phyloP scores from a whole-genome alignment of 768 basidiomycete species.

The Naganishia randhawae region DNA sequence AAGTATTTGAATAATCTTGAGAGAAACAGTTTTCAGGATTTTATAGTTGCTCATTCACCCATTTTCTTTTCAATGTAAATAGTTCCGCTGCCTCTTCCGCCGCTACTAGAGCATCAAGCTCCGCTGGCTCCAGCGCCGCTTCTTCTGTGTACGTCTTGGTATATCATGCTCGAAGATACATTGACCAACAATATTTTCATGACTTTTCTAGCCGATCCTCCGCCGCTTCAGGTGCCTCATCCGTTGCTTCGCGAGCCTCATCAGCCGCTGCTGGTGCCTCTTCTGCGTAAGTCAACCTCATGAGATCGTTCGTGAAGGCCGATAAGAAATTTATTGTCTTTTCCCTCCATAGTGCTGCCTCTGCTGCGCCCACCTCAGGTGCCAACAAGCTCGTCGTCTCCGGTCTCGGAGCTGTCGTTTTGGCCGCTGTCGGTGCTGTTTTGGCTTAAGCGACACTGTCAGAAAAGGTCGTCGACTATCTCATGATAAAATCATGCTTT shows the following conservation, averaged over 20 bases:
- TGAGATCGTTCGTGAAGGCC: neutral
- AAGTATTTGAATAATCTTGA: neutral
- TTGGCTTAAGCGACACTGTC: conserved; percentile 15
- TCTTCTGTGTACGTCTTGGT: conserved; percentile 13
- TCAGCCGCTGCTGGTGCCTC: conserved; percentile 18
- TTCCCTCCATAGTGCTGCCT: neutral
- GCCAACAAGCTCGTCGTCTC: conserved; percentile 28
- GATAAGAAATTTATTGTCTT: neutral
- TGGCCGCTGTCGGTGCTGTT: conserved; percentile 25
- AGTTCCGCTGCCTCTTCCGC: neutral
- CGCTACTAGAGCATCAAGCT: neutral
- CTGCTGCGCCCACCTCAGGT: conserved; percentile 15
- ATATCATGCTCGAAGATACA: neutral
- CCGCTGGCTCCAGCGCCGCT: conserved; percentile 28
- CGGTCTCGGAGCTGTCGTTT: conserved; percentile 19
- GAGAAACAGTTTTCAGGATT: neutral
- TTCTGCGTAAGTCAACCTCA: neutral
- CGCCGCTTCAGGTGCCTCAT: neutral
- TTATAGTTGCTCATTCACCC: neutral
- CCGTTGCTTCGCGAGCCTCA: neutral
- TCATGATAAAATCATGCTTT: too few relatives aligned
- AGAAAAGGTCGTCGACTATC: too few relatives aligned
- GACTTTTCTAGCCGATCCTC: neutral
- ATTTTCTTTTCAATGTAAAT: neutral
- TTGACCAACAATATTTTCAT: neutral